Evolutionary conservation across 225 moss, liverwort and hornwort genomes (phyloP).

Genomic region (Antitrichia curtipendula): DNA sequence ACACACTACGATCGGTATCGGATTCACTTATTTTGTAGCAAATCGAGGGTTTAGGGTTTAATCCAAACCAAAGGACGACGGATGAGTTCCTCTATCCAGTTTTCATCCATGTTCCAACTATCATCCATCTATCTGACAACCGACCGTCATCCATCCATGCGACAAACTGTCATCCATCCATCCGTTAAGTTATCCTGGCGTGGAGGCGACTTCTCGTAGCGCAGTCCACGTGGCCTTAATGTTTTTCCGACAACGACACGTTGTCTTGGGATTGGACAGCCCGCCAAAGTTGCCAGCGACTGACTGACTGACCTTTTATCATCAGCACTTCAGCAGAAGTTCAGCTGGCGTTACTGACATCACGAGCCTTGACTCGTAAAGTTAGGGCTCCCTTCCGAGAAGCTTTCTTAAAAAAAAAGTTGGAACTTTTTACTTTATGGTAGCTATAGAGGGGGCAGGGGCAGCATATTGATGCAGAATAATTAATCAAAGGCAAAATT

Average conservation of each 20-base stretch:
- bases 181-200: neutral
- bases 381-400: neutral
- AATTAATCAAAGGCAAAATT: too few relatives aligned
- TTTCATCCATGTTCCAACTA: neutral
- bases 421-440: too few relatives aligned
- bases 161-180: neutral
- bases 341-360: neutral
- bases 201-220: neutral
- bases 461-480: too few relatives aligned
- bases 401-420: neutral
- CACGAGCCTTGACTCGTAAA: neutral
- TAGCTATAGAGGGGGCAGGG: too few relatives aligned
- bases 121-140: too few relatives aligned
- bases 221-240: neutral
- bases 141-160: neutral
- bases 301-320: neutral
- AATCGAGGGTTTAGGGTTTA: neutral
- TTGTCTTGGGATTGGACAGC: neutral
- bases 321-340: too few relatives aligned
- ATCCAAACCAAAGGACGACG: neutral
- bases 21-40: too few relatives aligned
- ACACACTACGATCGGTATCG: too few relatives aligned
- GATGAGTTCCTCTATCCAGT: neutral
- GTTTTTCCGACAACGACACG: neutral
- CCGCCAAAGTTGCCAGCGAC: neutral